phyloP scores from a whole-genome alignment of 169 alveolate species.

The Plasmodium knowlesi region DNA sequence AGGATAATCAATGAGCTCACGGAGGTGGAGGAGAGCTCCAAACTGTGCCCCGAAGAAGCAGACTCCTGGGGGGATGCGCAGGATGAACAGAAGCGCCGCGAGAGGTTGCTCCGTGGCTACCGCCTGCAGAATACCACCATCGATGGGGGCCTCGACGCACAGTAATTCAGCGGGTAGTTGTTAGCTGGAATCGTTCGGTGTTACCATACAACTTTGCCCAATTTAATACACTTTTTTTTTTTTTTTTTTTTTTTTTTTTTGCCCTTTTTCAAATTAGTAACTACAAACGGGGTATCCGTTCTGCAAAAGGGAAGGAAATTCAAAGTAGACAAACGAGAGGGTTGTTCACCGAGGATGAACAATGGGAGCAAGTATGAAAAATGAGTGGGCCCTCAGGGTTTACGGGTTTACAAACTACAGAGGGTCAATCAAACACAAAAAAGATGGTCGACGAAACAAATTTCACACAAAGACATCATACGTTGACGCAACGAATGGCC shows the following conservation, averaged over 20 bases:
- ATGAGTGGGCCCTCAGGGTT: too few species aligned
- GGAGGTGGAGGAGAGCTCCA: slow-evolving; percentile 84
- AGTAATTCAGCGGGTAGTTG: too few species aligned
- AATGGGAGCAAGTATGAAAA: too few species aligned
- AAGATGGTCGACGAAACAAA: neutral
- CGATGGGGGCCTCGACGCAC: neutral
- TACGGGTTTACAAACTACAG: too few species aligned
- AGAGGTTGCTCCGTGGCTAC: slow-evolving; percentile 23
- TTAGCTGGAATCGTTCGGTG: neutral
- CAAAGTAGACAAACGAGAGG: neutral
- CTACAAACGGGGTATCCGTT: neutral
- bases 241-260: neutral
- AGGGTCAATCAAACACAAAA: neutral
- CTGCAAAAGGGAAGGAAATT: neutral
- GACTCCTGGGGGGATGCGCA: neutral
- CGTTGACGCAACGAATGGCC: neutral
- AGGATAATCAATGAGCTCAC: slow-evolving; percentile 81
- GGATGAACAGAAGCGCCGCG: neutral
- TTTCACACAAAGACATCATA: neutral
- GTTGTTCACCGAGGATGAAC: neutral
- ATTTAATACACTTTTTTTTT: neutral
- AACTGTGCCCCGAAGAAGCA: slow-evolving; percentile 15
- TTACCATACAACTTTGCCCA: too few species aligned
- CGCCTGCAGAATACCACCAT: slow-evolving; percentile 24
- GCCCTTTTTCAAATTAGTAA: neutral